Evolutionary conservation across 1,284 basidiomycete genomes (phyloP), one percentile per base, ranked within the genome.

Genomic region (Rhodotorula sp.): DNA sequence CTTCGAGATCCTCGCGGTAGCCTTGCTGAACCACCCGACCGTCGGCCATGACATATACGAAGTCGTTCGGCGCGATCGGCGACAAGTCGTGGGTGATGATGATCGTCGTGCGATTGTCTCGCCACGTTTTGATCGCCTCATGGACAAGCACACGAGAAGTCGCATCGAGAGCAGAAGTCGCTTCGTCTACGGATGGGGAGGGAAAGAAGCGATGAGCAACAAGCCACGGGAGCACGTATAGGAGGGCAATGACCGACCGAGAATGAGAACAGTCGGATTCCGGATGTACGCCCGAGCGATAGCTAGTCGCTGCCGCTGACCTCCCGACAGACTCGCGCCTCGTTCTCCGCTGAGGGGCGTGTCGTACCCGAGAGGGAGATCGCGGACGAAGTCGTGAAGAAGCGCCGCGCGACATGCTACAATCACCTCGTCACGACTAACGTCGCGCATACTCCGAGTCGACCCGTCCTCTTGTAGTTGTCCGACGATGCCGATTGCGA

Each of bases 11-110:
- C 2, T 81, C 81, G 10, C 92, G 87, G 83, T 88, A 98, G 1
- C 96, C 96, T 78, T 94, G 90, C 80, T 98, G 91, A 52, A 89
- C 89, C n/a, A 98, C 87, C 0, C 81, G 76, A 0, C 95, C 96
- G 34, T 88, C 84, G 75, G 89, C 88, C 85, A 99, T 88, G 6
- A 98, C 90, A 80, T 98, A 97, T 21, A 96, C 90, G 77, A 96
- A 98, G 81, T 98, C 95, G 23, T 85, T 82, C 0, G 84, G 67
- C 6, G 84, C 83, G 76, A 99, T 91, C 78, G 94, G 91, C 0
- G 90, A 89, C 18, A 98, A 87, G 79, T 98, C 95, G 81, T 98
- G 96, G 0, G 95, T 97, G 82, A 98, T 97, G 71, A 98, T 90
- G 79, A 99, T 90, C 0, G 96, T 99, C 0, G 95, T 97, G 79